Percentiles rank a stretch among this genome's conserved stretches.
phyloP scores from a whole-genome alignment of 148 eudicot genomes.

The Amaranthus hypochondriacus region DNA sequence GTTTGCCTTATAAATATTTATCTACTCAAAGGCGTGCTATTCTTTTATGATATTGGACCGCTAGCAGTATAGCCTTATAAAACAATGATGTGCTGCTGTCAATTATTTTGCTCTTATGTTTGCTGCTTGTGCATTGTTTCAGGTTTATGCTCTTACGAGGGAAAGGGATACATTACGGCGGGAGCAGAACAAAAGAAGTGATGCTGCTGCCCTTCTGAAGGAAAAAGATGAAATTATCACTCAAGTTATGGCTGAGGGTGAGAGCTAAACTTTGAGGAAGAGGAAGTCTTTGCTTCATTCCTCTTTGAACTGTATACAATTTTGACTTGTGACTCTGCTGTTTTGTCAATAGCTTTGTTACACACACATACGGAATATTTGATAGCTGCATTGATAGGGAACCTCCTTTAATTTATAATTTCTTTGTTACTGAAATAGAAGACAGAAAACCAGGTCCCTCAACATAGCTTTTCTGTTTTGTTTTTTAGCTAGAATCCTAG shows the following conservation, averaged over 20 bases:
- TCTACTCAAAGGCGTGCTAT: not conserved
- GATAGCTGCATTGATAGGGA: not conserved
- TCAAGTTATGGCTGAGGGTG: constrained; percentile 99
- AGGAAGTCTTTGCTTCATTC: not conserved
- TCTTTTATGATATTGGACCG: not conserved
- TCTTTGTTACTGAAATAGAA: not conserved
- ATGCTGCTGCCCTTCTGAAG: constrained; percentile 96
- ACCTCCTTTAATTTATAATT: not conserved
- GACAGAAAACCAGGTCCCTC: not conserved
- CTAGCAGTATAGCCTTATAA: not conserved
- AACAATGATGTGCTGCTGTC: not conserved
- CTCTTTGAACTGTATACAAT: not conserved
- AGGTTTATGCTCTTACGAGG: constrained; percentile 93
- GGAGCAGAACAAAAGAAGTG: constrained; percentile 90
- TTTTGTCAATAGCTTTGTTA: constrained; percentile 4
- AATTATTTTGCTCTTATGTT: not conserved
- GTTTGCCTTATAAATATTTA: not conserved
- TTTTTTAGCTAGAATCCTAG: not conserved
- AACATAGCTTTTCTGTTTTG: not conserved
- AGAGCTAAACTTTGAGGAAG: constrained; percentile 22
- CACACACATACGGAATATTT: not conserved
- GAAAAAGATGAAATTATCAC: constrained; percentile 97
- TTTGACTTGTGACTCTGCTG: not conserved
- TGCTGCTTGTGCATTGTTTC: constrained; percentile 10
- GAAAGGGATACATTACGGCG: constrained; percentile 97